phyloP scores from a whole-genome alignment of 1,139 yeast species.

The Pneumocystis jirovecii region DNA sequence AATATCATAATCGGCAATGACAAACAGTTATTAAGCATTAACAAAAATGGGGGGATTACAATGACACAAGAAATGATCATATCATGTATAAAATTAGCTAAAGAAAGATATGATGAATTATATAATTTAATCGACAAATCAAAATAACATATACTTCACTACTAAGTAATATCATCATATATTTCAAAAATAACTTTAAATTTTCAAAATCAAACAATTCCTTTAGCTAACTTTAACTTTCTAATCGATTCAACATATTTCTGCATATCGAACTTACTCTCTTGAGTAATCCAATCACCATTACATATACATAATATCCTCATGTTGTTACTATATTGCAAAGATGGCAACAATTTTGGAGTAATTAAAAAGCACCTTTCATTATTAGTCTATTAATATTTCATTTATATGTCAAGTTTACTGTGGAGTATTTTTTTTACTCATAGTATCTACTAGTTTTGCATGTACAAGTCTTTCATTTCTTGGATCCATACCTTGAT shows the following conservation, averaged over 20 bases:
- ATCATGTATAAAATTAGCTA: background rate
- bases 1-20: background rate
- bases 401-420: conserved; percentile 8
- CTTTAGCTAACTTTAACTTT: background rate
- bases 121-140: background rate
- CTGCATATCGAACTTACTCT: conserved; percentile 19
- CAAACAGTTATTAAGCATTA: background rate
- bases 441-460: conserved; percentile 74
- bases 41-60: background rate
- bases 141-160: background rate
- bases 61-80: background rate
- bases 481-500: conserved; percentile 95
- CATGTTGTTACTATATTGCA: conserved; percentile 71
- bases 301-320: conserved; percentile 80
- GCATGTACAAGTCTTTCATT: conserved; percentile 82
- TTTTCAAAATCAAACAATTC: background rate
- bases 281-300: conserved; percentile 24
- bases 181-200: background rate
- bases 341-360: conserved; percentile 70
- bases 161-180: background rate
- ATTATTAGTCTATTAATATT: conserved; percentile 26
- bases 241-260: background rate
- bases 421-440: conserved; percentile 40
- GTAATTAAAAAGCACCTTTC: conserved; percentile 63
- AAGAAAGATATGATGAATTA: conserved; percentile 1